Percentiles rank a stretch among this genome's conserved stretches.
Evolutionary conservation across 441 rosid species (phyloP).

Genomic region (Pelargonium exstipulatum): DNA sequence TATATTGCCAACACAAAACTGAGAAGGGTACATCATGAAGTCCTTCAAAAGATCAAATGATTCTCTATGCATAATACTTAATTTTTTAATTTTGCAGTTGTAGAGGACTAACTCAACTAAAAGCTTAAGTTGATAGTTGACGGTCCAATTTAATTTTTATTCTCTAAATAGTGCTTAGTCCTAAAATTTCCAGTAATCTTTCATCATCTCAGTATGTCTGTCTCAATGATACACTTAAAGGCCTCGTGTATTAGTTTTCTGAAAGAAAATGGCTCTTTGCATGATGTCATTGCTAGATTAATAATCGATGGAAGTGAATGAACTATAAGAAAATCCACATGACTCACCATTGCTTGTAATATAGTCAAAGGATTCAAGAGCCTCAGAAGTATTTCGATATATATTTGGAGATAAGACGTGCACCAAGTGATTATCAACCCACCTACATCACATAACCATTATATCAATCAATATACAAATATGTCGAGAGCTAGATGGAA

Average conservation of each 20-base stretch:
- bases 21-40: not conserved
- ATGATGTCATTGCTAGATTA: not conserved
- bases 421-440: conserved; percentile 92
- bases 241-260: not conserved
- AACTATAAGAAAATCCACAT: not conserved
- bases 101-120: no score
- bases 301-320: not conserved
- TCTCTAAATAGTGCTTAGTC: no score
- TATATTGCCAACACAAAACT: not conserved
- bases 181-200: not conserved
- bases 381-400: conserved; percentile 68
- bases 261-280: not conserved
- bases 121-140: no score
- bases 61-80: not conserved
- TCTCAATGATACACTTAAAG: not conserved
- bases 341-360: conserved; percentile 75
- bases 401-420: conserved; percentile 91
- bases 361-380: conserved; percentile 85
- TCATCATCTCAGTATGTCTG: not conserved
- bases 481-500: not conserved
- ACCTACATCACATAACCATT: conserved; percentile 37
- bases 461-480: not conserved
- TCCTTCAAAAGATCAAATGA: not conserved
- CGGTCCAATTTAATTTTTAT: no score
- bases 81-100: not conserved